phyloP scores from a whole-genome alignment of 345 rosid species.

The Isatis tinctoria region DNA sequence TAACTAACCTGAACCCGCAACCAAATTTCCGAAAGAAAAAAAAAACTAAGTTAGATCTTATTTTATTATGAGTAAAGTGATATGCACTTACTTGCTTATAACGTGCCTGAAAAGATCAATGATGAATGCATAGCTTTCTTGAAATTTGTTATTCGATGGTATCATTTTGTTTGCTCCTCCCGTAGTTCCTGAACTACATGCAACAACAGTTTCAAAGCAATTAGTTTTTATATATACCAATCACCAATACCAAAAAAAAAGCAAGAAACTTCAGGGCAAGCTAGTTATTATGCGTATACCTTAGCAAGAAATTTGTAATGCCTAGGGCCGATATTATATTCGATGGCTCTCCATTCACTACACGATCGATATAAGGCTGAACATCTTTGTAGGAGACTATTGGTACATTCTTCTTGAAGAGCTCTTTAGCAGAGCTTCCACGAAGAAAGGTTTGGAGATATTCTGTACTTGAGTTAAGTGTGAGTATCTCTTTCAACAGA shows the following conservation, averaged over 20 bases:
- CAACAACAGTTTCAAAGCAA: background rate
- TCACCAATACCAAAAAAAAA: background rate
- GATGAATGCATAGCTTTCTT: background rate
- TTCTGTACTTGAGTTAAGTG: background rate
- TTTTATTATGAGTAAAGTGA: background rate
- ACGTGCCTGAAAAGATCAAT: background rate
- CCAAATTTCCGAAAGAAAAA: no score
- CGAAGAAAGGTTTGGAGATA: background rate
- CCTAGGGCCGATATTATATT: background rate
- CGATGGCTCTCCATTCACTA: conserved; percentile 21
- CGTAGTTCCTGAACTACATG: conserved; percentile 68
- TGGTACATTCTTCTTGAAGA: conserved; percentile 53
- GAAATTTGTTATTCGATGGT: conserved; percentile 37
- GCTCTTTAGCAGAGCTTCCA: conserved; percentile 33
- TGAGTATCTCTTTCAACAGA: background rate
- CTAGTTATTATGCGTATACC: background rate
- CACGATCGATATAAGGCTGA: conserved; percentile 44
- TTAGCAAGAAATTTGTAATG: background rate
- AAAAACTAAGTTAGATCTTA: no score
- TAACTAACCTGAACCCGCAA: no score
- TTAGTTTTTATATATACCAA: background rate
- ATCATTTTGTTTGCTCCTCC: conserved; percentile 60
- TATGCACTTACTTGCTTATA: conserved; percentile 5
- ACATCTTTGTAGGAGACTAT: conserved; percentile 60
- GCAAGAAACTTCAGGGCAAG: background rate